A percentile compares a stretch with the other conserved stretches of the same genome.
phyloP scores from a whole-genome alignment of 805 yeast species.

The Candida incommunis region DNA sequence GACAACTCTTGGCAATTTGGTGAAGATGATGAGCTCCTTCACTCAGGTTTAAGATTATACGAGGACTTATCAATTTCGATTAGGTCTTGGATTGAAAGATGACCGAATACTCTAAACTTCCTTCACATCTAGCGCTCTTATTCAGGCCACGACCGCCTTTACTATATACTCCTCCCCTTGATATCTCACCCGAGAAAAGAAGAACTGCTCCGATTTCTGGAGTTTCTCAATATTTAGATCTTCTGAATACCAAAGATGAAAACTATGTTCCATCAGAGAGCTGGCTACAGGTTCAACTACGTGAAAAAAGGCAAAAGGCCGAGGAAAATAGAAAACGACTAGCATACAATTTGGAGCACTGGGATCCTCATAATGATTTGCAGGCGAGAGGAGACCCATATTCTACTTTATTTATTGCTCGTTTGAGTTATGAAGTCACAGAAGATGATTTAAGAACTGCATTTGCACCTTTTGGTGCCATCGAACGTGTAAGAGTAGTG shows the following conservation, averaged over 20 bases:
- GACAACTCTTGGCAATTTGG: no score
- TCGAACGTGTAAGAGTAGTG: slow-evolving; percentile 49
- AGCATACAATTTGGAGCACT: slow-evolving; percentile 22
- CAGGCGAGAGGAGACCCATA: slow-evolving; percentile 58
- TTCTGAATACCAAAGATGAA: slow-evolving; percentile 17
- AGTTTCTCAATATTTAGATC: slow-evolving; percentile 21
- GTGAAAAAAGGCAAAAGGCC: slow-evolving; percentile 16
- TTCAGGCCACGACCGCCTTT: slow-evolving; percentile 33
- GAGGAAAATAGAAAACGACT: slow-evolving; percentile 17
- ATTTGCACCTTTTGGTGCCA: slow-evolving; percentile 53
- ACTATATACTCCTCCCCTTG: slow-evolving; percentile 34
- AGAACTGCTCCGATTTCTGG: slow-evolving; percentile 35
- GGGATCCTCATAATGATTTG: slow-evolving; percentile 48
- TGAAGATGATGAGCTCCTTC: no score
- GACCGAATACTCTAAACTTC: neutral
- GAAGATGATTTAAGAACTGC: slow-evolving; percentile 56
- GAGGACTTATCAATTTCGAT: no score
- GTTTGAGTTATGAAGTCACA: slow-evolving; percentile 48
- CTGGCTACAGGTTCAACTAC: slow-evolving; percentile 17
- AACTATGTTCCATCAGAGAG: slow-evolving; percentile 21
- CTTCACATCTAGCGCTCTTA: neutral
- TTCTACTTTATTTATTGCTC: slow-evolving; percentile 61
- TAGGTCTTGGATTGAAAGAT: no score
- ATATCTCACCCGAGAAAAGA: slow-evolving; percentile 34
- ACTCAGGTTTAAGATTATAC: no score